A percentile compares a stretch with the other conserved stretches of the same genome.
These are phyloP conservation scores for Pyrenula aspistea DNA, from an alignment of 495 filamentous ascomycete species.

Conservation along the genomic window DNA sequence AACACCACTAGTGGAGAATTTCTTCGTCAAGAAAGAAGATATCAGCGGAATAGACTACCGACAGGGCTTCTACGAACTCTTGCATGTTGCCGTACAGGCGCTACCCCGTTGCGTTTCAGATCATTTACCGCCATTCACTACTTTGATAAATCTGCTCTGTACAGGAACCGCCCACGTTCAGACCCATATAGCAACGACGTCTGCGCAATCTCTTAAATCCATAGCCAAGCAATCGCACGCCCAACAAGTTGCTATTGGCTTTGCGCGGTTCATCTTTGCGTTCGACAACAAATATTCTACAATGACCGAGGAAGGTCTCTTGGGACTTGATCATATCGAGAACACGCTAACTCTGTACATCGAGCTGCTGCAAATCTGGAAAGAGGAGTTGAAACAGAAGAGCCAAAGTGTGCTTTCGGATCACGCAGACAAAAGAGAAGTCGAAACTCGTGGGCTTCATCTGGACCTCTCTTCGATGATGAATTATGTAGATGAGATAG, in stretches of 20 bases:
- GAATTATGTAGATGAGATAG: slow-evolving; percentile 90
- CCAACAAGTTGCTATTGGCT: slow-evolving; percentile 92
- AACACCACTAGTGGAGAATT: slow-evolving; percentile 87
- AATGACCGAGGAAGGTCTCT: slow-evolving; percentile 95
- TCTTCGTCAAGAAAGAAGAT: slow-evolving; percentile 77
- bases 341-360: slow-evolving; percentile 87
- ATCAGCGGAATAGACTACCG: slow-evolving; percentile 64
- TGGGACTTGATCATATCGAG: slow-evolving; percentile 90
- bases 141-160: slow-evolving; percentile 87
- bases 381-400: slow-evolving; percentile 86
- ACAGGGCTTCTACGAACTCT: slow-evolving; percentile 88
- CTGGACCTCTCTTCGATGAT: slow-evolving; percentile 78
- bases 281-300: slow-evolving; percentile 95
- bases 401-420: slow-evolving; percentile 60
- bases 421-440: slow-evolving; percentile 34
- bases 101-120: slow-evolving; percentile 83
- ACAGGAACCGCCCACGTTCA: slow-evolving; percentile 95
- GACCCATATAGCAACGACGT: slow-evolving; percentile 81
- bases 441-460: slow-evolving; percentile 50
- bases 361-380: slow-evolving; percentile 90
- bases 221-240: slow-evolving; percentile 90
- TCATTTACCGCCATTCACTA: slow-evolving; percentile 76
- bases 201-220: slow-evolving; percentile 83
- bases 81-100: slow-evolving; percentile 92
- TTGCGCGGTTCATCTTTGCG: slow-evolving; percentile 93